Conservation (phyloP, 2,329 filamentous ascomycete genomes). For the Aspergillus tanneri region DNA sequence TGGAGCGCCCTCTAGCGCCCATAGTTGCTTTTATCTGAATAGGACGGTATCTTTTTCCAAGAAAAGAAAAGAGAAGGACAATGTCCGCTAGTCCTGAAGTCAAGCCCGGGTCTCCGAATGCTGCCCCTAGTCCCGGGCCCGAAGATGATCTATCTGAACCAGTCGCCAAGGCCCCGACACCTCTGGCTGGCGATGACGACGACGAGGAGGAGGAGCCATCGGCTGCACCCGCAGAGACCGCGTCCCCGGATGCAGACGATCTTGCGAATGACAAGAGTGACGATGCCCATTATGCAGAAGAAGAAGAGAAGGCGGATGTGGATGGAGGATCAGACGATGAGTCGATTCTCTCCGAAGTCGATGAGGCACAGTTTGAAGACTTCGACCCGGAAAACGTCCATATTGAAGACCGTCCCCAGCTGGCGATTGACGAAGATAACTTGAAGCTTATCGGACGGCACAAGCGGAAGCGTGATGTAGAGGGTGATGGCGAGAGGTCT, state of each 20-base stretch:
- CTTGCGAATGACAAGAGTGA: constrained; percentile 21
- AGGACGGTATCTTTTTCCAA: too few relatives aligned
- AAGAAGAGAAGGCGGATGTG: constrained; percentile 40
- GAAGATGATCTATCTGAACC: constrained; percentile 25
- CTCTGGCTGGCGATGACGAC: constrained; percentile 25
- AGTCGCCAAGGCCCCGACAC: constrained; percentile 27
- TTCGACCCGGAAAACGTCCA: constrained; percentile 62
- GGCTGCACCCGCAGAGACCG: not conserved
- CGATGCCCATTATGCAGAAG: constrained; percentile 20
- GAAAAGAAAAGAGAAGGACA: too few relatives aligned
- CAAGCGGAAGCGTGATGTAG: constrained; percentile 63
- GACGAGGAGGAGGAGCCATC: constrained; percentile 12
- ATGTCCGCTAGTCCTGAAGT: constrained; percentile 44
- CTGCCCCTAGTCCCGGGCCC: constrained; percentile 16
- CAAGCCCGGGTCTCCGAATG: constrained; percentile 15
- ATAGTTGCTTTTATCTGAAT: too few relatives aligned
- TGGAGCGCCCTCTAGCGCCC: constrained; percentile 4
- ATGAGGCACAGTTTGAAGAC: constrained; percentile 64
- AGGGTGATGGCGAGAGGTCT: constrained; percentile 62
- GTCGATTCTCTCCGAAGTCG: constrained; percentile 62
- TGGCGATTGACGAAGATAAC: constrained; percentile 62
- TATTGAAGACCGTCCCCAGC: constrained; percentile 59
- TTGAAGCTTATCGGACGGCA: constrained; percentile 61
- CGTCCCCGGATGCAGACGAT: not conserved
- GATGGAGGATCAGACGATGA: constrained; percentile 58